Conservation (phyloP, 2,329 filamentous ascomycete genomes). For the Penicillium sp. region DNA sequence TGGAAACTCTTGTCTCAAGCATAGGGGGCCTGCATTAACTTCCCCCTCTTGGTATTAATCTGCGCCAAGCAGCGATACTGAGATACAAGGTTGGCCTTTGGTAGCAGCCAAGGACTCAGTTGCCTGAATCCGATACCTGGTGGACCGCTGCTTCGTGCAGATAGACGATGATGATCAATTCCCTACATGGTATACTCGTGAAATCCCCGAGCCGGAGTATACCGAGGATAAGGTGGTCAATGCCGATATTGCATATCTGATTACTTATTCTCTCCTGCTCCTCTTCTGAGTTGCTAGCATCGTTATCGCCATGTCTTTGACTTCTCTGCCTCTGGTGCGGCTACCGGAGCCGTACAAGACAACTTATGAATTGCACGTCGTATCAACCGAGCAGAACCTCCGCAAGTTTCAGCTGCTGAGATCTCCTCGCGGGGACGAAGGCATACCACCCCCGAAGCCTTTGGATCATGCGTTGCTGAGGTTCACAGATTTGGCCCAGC, state of each 20-base stretch:
- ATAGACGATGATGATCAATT: neutral
- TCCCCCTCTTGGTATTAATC: neutral
- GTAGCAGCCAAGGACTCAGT: conserved; percentile 2
- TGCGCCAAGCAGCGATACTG: neutral
- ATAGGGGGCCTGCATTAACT: neutral
- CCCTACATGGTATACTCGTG: neutral
- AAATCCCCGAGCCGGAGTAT: neutral
- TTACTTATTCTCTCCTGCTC: conserved; percentile 1
- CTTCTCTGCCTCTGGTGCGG: conserved; percentile 11
- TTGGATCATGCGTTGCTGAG: conserved; percentile 31
- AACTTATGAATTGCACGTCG: conserved; percentile 16
- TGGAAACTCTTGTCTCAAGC: neutral
- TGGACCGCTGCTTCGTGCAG: neutral
- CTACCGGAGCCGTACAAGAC: conserved; percentile 23
- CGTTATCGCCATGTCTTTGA: neutral
- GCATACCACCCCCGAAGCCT: conserved; percentile 20
- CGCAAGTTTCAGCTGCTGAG: conserved; percentile 20
- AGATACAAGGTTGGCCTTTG: neutral
- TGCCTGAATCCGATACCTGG: neutral
- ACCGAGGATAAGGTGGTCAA: neutral
- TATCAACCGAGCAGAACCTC: conserved; percentile 14
- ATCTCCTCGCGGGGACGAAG: conserved; percentile 19
- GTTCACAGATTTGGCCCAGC: conserved; percentile 30
- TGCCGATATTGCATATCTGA: neutral
- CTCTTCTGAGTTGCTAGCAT: neutral